Conservation (phyloP, 345 rosid species). For the Balakata baccata region DNA sequence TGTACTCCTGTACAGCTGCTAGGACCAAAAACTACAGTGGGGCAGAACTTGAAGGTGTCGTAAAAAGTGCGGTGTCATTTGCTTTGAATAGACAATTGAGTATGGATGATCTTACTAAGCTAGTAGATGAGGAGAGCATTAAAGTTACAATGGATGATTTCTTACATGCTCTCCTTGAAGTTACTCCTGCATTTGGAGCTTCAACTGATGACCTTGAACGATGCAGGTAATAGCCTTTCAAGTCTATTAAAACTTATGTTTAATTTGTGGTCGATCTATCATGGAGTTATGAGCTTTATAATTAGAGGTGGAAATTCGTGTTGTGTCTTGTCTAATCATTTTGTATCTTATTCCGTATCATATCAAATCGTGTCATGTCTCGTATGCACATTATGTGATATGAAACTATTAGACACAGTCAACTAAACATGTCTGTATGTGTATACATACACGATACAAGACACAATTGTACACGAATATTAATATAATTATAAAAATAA, state of each 20-base stretch:
- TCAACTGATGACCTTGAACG: conserved; percentile 94
- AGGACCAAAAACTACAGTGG: conserved; percentile 97
- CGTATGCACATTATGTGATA: too few relatives aligned
- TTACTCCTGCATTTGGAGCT: conserved; percentile 95
- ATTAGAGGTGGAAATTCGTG: too few relatives aligned
- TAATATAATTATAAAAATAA: too few relatives aligned
- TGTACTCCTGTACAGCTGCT: conserved; percentile 62
- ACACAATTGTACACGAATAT: too few relatives aligned
- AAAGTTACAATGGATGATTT: conserved; percentile 96
- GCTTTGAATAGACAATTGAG: conserved; percentile 92
- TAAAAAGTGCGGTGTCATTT: conserved; percentile 96
- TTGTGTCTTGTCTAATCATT: too few relatives aligned
- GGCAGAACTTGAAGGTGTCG: conserved; percentile 99
- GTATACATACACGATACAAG: too few relatives aligned
- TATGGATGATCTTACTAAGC: conserved; percentile 95
- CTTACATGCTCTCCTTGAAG: conserved; percentile 67
- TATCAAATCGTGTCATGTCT: too few relatives aligned
- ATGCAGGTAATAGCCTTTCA: conserved; percentile 56
- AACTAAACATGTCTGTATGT: too few relatives aligned
- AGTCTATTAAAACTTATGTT: neutral
- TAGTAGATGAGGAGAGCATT: conserved; percentile 92
- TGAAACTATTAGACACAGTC: too few relatives aligned
- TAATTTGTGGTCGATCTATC: neutral
- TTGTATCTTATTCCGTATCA: too few relatives aligned
- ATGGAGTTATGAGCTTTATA: neutral